These are phyloP conservation scores for Hypoxylon sp. DNA, from an alignment of 2,329 filamentous ascomycete genomes.

Conservation along the genomic window DNA sequence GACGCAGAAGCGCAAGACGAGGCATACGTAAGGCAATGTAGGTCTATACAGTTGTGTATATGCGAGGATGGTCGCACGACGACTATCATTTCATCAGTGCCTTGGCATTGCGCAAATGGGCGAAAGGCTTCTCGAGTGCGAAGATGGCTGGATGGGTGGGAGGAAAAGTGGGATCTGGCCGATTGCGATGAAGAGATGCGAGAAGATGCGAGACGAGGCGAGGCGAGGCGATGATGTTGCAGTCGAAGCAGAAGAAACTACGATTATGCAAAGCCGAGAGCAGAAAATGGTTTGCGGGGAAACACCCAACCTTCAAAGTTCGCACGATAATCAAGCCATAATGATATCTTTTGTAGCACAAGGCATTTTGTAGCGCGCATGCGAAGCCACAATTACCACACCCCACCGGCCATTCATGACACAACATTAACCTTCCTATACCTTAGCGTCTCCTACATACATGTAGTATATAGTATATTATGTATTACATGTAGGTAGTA, in stretches of 20 bases:
- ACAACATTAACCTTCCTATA: not conserved
- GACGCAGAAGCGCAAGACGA: constrained; percentile 20
- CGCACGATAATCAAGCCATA: constrained; percentile 42
- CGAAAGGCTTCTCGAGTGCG: constrained; percentile 22
- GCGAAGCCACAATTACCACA: constrained; percentile 23
- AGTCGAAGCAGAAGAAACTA: constrained; percentile 16
- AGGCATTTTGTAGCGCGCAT: constrained; percentile 18
- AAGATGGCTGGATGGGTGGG: not conserved
- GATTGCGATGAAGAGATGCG: constrained; percentile 1
- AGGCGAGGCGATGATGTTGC: constrained; percentile 24
- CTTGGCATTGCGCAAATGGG: constrained; percentile 32
- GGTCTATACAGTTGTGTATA: constrained; percentile 30
- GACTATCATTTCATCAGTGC: constrained; percentile 32
- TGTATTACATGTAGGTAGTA: too few relatives aligned
- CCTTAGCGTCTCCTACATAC: constrained; percentile 13
- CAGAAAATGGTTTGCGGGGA: constrained; percentile 38
- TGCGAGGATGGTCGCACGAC: constrained; percentile 38
- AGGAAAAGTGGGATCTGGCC: constrained; percentile 6
- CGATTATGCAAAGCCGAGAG: constrained; percentile 23
- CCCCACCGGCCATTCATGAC: constrained; percentile 15
- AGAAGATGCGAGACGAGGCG: too few relatives aligned
- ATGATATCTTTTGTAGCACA: constrained; percentile 34
- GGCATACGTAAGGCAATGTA: constrained; percentile 38
- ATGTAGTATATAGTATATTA: not conserved
- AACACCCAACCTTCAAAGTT: constrained; percentile 37